Evolutionary conservation across 2,329 filamentous ascomycete species (phyloP), one percentile per base, ranked within the genome.

Genomic region (Fusarium floridanum): DNA sequence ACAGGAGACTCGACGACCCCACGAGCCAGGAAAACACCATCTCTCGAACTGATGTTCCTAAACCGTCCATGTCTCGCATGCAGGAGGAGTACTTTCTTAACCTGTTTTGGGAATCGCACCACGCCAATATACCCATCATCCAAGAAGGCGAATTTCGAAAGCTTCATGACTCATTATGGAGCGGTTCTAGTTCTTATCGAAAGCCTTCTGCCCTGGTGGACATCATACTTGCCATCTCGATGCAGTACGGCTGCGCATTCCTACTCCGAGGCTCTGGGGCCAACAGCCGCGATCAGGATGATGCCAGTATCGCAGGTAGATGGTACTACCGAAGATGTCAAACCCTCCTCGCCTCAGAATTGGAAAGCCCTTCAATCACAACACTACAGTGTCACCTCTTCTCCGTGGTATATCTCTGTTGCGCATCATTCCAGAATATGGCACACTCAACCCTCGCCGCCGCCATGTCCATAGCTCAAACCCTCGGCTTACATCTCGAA

Each of bases 201-300:
- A 84, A 83, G 64, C 81, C 84, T 2, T 89, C 87, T 5, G 83
- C 87, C 0, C 80, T 89, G 1, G 86, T 88, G 2, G 88, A 89
- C 66, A 88, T 89, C 32, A 78, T 89, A 34, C 77, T 89, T n/a
- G 87, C 87, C 1, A 68, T 89, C 14, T 86, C 84, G 66, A 87
- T 89, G 82, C 87, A 89, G 75, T 84, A 85, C 45, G 83, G 84
- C 57, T 80, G 79, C 10, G 67, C 75, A 9, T 74, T 81, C 45
- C 69, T 79, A 29, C 20, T 59, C 6, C 56, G 56, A 5, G 22
- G 55, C 22, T 57, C 55, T 6, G n/a, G 34, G 2, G 22, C 34
- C 14, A 37, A 41, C 20, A 59, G 24, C 5, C 22, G 11, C 36
- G 20, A 27, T 5, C 56, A 59, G 2, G 56, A 59, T 11, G 56